phyloP scores from a whole-genome alignment of 1,139 yeast species.

The Nematodospora anomalae region DNA sequence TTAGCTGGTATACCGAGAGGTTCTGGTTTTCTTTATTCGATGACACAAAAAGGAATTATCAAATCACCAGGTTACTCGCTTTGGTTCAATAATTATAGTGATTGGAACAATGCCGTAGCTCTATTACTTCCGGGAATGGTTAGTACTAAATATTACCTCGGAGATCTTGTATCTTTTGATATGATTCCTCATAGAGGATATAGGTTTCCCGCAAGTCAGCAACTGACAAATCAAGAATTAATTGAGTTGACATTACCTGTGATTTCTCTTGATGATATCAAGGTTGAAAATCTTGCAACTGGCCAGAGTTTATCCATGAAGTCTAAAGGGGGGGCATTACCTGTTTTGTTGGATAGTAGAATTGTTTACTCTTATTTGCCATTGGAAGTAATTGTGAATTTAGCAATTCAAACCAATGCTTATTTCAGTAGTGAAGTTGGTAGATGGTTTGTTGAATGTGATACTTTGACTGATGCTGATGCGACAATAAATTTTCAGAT shows the following conservation, averaged over 20 bases:
- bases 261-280: slow-evolving; percentile 54
- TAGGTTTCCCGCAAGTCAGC: slow-evolving; percentile 25
- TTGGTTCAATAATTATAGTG: slow-evolving; percentile 34
- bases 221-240: slow-evolving; percentile 23
- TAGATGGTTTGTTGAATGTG: slow-evolving; percentile 71
- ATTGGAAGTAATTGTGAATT: slow-evolving; percentile 53
- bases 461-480: slow-evolving; percentile 30
- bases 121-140: slow-evolving; percentile 61
- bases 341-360: slow-evolving; percentile 65
- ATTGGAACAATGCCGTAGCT: slow-evolving; percentile 26
- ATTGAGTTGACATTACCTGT: slow-evolving; percentile 46
- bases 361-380: slow-evolving; percentile 59
- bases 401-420: slow-evolving; percentile 78
- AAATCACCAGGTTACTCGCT: slow-evolving; percentile 56
- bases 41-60: slow-evolving; percentile 36
- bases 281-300: slow-evolving; percentile 44
- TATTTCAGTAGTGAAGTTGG: slow-evolving; percentile 50
- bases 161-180: slow-evolving; percentile 48
- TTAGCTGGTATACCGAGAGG: slow-evolving; percentile 46
- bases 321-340: slow-evolving; percentile 36
- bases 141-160: slow-evolving; percentile 45
- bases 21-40: slow-evolving; percentile 41
- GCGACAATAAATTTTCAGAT: slow-evolving; percentile 60
- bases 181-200: slow-evolving; percentile 42
- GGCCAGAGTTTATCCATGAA: slow-evolving; percentile 36